phyloP scores from a whole-genome alignment of 176 grass and related monocot species.

The Phragmites australis region DNA sequence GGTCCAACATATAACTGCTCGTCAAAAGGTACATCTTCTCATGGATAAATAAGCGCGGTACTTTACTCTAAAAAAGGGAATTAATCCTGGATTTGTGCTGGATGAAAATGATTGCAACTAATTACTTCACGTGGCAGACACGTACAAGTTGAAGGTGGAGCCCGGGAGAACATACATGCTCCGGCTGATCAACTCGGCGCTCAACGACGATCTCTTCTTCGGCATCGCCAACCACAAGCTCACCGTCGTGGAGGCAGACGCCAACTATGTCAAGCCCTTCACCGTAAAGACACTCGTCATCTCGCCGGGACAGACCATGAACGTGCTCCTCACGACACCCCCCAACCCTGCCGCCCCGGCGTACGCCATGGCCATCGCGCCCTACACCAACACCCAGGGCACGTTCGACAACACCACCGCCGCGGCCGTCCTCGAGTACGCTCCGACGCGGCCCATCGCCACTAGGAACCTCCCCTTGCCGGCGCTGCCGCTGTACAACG shows the following conservation, averaged over 20 bases:
- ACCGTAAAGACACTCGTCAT: slow-evolving; percentile 52
- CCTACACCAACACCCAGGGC: slow-evolving; percentile 57
- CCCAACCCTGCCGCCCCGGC: not conserved
- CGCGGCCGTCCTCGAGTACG: slow-evolving; percentile 56
- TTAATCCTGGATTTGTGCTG: not conserved
- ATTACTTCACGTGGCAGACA: slow-evolving; percentile 37
- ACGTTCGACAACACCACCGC: slow-evolving; percentile 83
- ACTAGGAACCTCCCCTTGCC: not conserved
- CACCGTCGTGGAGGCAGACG: slow-evolving; percentile 74
- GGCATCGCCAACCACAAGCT: slow-evolving; percentile 75
- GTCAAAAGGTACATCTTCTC: slow-evolving; percentile 18
- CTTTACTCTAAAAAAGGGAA: not conserved
- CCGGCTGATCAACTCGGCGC: slow-evolving; percentile 76
- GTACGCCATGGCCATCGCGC: slow-evolving; percentile 63
- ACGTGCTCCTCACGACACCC: slow-evolving; percentile 58
- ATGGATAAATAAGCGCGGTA: not conserved
- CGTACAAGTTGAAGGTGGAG: slow-evolving; percentile 69
- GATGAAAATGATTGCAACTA: not conserved
- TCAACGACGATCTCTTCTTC: slow-evolving; percentile 92
- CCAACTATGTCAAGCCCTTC: slow-evolving; percentile 71
- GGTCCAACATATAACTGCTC: slow-evolving; percentile 81
- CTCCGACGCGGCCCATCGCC: not conserved
- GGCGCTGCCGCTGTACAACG: slow-evolving; percentile 58
- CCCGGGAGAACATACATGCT: slow-evolving; percentile 68
- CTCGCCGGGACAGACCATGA: slow-evolving; percentile 73